A percentile compares a stretch with the other conserved stretches of the same genome.
These are phyloP conservation scores for Populus alba DNA, from an alignment of 345 rosid genomes.

Conservation along the genomic window DNA sequence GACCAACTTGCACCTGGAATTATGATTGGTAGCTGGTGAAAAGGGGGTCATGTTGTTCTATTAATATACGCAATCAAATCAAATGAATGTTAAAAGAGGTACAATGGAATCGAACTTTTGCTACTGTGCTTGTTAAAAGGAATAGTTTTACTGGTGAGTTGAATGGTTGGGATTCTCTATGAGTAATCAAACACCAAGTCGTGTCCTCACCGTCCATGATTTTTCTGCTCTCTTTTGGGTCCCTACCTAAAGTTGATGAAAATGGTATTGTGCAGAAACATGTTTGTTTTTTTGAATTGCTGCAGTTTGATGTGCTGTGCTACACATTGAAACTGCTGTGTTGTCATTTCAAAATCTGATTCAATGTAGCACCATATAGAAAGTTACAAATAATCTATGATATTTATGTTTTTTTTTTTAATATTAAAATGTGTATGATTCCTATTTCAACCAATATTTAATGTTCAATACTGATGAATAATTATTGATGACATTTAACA, in stretches of 20 bases:
- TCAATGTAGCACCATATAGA: not conserved
- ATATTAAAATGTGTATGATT: not conserved
- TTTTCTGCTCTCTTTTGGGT: not conserved
- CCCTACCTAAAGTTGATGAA: not conserved
- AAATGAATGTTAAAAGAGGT: not conserved
- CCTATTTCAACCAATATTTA: not conserved
- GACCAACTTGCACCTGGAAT: not conserved
- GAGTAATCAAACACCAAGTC: not conserved
- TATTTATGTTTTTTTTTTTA: not conserved
- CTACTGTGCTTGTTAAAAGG: constrained; percentile 22
- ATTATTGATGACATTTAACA: not conserved
- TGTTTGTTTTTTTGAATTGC: not conserved
- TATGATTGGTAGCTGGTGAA: not conserved
- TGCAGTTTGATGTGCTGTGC: not conserved
- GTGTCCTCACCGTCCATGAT: not conserved
- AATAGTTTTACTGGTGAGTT: constrained; percentile 16
- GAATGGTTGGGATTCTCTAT: constrained; percentile 1
- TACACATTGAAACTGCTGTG: not conserved
- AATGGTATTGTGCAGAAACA: not conserved
- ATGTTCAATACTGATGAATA: too few relatives aligned
- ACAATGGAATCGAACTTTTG: not conserved
- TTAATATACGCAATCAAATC: constrained; percentile 3
- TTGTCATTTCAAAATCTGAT: not conserved
- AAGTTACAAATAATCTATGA: not conserved
- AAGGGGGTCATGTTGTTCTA: not conserved